phyloP scores from a whole-genome alignment of 371 early-diverging fungal species.

The Mucor sp. region DNA sequence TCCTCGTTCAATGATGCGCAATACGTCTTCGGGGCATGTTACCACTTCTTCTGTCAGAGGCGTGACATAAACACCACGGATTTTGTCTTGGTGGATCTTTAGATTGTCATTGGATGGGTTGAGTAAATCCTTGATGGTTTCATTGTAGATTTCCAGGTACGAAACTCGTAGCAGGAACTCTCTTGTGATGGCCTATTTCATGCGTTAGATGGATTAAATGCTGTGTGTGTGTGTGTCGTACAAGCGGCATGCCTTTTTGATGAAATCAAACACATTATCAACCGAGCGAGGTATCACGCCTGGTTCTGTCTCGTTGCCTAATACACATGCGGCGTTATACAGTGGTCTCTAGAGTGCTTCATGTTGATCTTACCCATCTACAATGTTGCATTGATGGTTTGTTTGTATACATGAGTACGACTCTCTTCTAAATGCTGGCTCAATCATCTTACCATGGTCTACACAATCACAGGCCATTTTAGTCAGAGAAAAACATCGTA shows the following conservation, averaged over 20 bases:
- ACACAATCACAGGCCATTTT: background rate
- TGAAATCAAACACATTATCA: constrained; percentile 55
- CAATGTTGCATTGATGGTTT: background rate
- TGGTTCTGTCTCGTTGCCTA: constrained; percentile 55
- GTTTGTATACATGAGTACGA: background rate
- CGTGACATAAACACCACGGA: constrained; percentile 83
- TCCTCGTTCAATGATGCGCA: constrained; percentile 78
- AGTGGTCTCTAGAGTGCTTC: background rate
- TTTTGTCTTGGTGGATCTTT: constrained; percentile 56
- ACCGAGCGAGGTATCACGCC: constrained; percentile 62
- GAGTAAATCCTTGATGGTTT: constrained; percentile 81
- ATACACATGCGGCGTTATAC: constrained; percentile 36
- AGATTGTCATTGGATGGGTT: constrained; percentile 77
- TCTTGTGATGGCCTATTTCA: constrained; percentile 47
- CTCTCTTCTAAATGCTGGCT: background rate
- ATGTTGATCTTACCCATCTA: constrained; percentile 36
- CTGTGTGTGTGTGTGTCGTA: background rate
- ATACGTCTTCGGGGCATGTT: constrained; percentile 78
- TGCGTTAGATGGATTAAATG: background rate
- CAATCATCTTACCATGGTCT: constrained; percentile 7
- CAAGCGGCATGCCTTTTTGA: constrained; percentile 40
- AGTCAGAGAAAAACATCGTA: background rate
- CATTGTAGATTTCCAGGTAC: constrained; percentile 97
- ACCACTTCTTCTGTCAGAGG: constrained; percentile 91
- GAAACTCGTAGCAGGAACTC: constrained; percentile 91